These are phyloP conservation scores for Umbelopsis sp. DNA, from an alignment of 192 early-diverging fungal genomes.

Conservation along the genomic window DNA sequence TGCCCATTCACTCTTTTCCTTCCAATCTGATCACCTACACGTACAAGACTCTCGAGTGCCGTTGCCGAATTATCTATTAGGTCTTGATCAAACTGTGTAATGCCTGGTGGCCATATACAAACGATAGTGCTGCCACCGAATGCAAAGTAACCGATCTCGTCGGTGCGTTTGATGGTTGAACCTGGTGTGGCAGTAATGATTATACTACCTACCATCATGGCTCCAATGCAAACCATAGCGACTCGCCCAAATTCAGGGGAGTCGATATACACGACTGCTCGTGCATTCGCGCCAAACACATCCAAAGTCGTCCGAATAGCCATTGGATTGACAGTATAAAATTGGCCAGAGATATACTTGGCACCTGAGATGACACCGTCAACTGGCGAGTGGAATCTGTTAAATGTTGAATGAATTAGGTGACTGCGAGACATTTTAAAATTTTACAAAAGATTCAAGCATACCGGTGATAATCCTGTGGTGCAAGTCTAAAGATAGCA, in stretches of 20 bases:
- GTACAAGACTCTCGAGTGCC: conserved; percentile 67
- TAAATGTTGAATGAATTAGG: neutral
- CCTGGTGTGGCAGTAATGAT: conserved; percentile 51
- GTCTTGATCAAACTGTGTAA: conserved; percentile 70
- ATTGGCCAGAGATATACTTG: conserved; percentile 59
- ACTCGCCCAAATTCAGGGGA: conserved; percentile 69
- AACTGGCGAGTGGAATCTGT: conserved; percentile 72
- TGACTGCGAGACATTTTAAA: neutral
- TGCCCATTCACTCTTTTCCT: neutral
- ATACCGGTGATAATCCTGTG: conserved; percentile 83
- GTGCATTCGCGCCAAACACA: conserved; percentile 81
- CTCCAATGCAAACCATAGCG: conserved; percentile 71
- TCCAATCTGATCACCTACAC: neutral
- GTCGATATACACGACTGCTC: conserved; percentile 65
- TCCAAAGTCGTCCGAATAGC: conserved; percentile 70
- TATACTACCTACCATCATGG: conserved; percentile 87
- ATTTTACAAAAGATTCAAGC: neutral
- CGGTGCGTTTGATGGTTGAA: conserved; percentile 54
- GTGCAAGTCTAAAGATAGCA: conserved; percentile 76
- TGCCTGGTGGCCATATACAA: conserved; percentile 62
- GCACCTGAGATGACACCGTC: conserved; percentile 61
- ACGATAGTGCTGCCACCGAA: conserved; percentile 84
- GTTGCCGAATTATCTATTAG: conserved; percentile 63
- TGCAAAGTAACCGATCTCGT: conserved; percentile 82
- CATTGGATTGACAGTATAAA: conserved; percentile 88